Conservation (phyloP, 2,329 filamentous ascomycete species). For the Pyrenophora seminiperda region DNA sequence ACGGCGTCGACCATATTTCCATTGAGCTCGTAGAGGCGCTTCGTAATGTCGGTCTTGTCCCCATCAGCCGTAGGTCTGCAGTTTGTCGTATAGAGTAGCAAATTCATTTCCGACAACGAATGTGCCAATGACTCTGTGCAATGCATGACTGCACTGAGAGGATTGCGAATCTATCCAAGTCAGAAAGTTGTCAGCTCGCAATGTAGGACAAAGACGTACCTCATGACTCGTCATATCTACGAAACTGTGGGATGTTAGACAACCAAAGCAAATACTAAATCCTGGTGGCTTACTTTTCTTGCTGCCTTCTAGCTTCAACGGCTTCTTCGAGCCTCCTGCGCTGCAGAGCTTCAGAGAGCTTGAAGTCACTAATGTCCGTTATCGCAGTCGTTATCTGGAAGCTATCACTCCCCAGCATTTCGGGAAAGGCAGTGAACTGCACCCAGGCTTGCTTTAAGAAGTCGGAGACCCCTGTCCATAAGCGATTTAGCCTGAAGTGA, state of each 20-base stretch:
- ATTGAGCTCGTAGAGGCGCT: background rate
- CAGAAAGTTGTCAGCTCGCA: background rate
- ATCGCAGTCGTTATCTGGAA: conserved; percentile 3
- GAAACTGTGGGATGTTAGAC: background rate
- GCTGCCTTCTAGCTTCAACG: conserved; percentile 3
- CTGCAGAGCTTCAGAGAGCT: background rate
- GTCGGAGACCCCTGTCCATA: background rate
- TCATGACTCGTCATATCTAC: conserved; percentile 6
- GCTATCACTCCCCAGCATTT: background rate
- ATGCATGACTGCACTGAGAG: conserved; percentile 5
- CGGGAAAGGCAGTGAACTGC: background rate
- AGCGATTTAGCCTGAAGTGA: background rate
- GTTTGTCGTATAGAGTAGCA: background rate
- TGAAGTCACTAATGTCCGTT: conserved; percentile 4
- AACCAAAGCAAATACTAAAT: background rate
- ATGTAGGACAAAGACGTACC: background rate
- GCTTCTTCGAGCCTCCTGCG: background rate
- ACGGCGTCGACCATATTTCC: conserved; percentile 20
- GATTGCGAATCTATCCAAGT: background rate
- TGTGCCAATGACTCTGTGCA: conserved; percentile 3
- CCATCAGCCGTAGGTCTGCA: background rate
- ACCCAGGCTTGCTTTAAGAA: conserved; percentile 2
- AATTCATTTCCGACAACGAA: conserved; percentile 2
- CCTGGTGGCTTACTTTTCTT: conserved; percentile 6
- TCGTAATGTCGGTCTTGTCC: background rate